Conservation (phyloP, 225 moss, liverwort and hornwort genomes). For the Straminergon stramineum region DNA sequence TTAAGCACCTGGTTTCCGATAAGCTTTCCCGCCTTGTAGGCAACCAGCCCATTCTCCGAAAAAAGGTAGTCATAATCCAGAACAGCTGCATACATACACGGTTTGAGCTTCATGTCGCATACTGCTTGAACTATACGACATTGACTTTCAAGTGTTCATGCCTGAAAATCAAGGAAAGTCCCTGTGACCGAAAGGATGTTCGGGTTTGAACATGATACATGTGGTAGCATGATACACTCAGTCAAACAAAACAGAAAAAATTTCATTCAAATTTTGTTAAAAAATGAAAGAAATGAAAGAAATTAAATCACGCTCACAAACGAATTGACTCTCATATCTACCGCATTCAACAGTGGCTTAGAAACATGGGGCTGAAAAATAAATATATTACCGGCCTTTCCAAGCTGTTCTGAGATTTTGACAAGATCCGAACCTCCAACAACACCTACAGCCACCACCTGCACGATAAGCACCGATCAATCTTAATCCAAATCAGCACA, state of each 20-base stretch:
- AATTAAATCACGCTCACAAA: background rate
- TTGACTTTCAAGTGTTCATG: background rate
- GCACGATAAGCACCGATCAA: background rate
- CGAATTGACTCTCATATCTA: background rate
- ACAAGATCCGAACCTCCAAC: constrained; percentile 93
- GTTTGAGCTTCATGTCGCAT: background rate
- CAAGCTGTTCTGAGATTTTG: constrained; percentile 94
- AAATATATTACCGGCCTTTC: constrained; percentile 34
- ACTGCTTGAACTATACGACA: background rate
- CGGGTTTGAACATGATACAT: background rate
- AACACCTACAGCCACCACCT: constrained; percentile 87
- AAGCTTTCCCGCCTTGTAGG: constrained; percentile 51
- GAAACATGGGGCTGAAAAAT: background rate
- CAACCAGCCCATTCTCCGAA: constrained; percentile 93
- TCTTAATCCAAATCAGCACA: background rate
- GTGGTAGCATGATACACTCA: background rate
- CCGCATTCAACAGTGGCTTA: background rate
- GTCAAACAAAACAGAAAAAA: background rate
- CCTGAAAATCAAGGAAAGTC: background rate
- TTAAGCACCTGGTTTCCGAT: constrained; percentile 66
- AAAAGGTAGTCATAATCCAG: constrained; percentile 82
- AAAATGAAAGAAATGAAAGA: too few relatives aligned
- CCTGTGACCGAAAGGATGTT: background rate
- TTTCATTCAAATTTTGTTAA: too few relatives aligned
- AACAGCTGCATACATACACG: constrained; percentile 31